These are phyloP conservation scores for Dalbergia cultrata DNA, from an alignment of 306 rosid genomes.

Conservation along the genomic window DNA sequence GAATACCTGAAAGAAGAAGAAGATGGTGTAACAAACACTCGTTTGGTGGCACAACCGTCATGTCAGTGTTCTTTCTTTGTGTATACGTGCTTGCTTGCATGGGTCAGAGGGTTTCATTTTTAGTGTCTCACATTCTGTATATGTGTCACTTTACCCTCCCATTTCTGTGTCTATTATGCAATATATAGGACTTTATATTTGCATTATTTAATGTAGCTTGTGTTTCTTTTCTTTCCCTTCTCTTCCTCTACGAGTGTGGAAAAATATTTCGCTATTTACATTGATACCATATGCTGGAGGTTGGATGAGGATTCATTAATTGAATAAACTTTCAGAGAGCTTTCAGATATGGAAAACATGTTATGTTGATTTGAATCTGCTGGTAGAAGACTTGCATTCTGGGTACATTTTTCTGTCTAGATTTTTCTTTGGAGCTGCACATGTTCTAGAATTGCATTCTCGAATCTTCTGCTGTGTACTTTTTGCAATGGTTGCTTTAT, in stretches of 20 bases:
- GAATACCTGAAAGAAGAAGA: slow-evolving; percentile 96
- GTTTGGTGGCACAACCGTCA: slow-evolving; percentile 88
- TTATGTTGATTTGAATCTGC: slow-evolving; percentile 15
- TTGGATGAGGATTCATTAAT: slow-evolving; percentile 31
- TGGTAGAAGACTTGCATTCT: slow-evolving; percentile 13
- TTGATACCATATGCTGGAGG: slow-evolving; percentile 1
- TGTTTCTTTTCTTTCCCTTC: background rate
- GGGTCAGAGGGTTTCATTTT: background rate
- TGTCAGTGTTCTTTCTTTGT: slow-evolving; percentile 58
- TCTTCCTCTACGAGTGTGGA: background rate
- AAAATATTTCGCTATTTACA: background rate
- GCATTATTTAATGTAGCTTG: slow-evolving; percentile 18
- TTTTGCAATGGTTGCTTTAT: background rate
- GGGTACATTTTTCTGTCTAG: background rate
- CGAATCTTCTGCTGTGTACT: background rate
- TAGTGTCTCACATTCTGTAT: slow-evolving; percentile 5
- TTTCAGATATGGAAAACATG: background rate
- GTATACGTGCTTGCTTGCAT: slow-evolving; percentile 10
- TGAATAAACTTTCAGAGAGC: slow-evolving; percentile 2
- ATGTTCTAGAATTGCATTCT: background rate
- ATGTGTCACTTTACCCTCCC: background rate
- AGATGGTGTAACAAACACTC: slow-evolving; percentile 83
- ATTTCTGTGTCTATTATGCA: slow-evolving; percentile 26
- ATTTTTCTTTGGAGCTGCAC: background rate
- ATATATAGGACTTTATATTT: slow-evolving; percentile 7